Evolutionary conservation across 805 yeast genomes (phyloP), one percentile per base, ranked within the genome.

Genomic region (Cyberlindnera sargentensis): DNA sequence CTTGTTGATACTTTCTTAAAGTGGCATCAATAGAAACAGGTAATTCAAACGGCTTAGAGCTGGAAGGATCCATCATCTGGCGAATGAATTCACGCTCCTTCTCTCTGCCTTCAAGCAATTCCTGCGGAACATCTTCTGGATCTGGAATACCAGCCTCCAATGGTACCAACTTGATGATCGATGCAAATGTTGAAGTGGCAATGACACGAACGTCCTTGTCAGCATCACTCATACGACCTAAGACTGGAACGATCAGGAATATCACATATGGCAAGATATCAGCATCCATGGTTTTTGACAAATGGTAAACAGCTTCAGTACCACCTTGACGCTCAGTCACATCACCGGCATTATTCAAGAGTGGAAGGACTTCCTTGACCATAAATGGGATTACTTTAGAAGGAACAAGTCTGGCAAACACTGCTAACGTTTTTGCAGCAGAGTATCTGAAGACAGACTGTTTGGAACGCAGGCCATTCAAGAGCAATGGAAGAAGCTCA

Each of bases 201-300:
- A 95, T 66, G 15, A 84, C 73, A 55, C 99, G 77, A n/a, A 90
- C 82, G 58, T 87, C 96, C 41, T 73, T 74, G 58, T 91, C 87
- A 2, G 95, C 72, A 63, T 93, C 99, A 71, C 96, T 90, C 99
- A 93, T 93, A 58, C 99, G 76, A 37, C 99, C 99, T 53, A 93
- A 70, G 4, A 93, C 88, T 8, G 99, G 99, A 27, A 95, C 98
- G 61, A 93, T 88, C 55, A 93, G 74, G 62, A 93, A 93, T 32
- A 93, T 95, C 39, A 93, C 90, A 62, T 91, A 93, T 0, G 99
- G 99, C 47, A 93, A 67, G 44, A 95, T 88, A 47, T 78, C 84
- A 6, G 86, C 70, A 1, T 95, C 97, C 96, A 93, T 88, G 4
- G 84, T 75, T 34, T 72, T 71, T 2, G 95, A 79, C 38, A 93